Conservation (phyloP, 2,329 filamentous ascomycete genomes). For the Penicillium olsonii region DNA sequence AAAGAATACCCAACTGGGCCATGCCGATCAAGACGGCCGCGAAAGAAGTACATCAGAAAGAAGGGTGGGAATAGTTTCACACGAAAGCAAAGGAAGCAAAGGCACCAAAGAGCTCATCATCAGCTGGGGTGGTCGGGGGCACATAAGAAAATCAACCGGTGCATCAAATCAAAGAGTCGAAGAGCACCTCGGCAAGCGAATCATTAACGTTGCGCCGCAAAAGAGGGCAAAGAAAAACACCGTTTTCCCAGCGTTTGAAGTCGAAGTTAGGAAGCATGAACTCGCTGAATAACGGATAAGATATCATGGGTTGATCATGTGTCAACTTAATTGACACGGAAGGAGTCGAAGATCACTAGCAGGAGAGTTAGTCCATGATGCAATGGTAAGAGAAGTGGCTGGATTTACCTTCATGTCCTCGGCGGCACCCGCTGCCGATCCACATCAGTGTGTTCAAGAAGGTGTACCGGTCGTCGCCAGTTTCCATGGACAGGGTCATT, state of each 20-base stretch:
- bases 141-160: not conserved
- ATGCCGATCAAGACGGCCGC: not conserved
- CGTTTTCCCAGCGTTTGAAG: conserved; percentile 23
- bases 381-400: not conserved
- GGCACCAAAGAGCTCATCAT: not conserved
- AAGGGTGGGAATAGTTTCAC: not conserved
- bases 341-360: conserved; percentile 39
- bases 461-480: conserved; percentile 51
- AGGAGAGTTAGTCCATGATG: conserved; percentile 6
- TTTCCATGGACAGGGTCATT: conserved; percentile 51
- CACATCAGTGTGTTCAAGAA: conserved; percentile 54
- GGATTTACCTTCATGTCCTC: conserved; percentile 46
- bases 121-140: not conserved
- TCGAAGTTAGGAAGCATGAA: conserved; percentile 7
- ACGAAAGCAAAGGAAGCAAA: not conserved
- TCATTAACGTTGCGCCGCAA: conserved; percentile 16
- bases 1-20: conserved; percentile 9
- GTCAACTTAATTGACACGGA: conserved; percentile 36
- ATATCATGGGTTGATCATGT: conserved; percentile 6
- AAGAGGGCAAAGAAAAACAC: conserved; percentile 20
- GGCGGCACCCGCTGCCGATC: conserved; percentile 51
- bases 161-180: conserved; percentile 5
- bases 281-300: conserved; percentile 25
- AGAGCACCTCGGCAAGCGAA: conserved; percentile 3
- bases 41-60: conserved; percentile 21